Conservation (phyloP, 108 stramenopile species). For the Conticribra guillardii region DNA sequence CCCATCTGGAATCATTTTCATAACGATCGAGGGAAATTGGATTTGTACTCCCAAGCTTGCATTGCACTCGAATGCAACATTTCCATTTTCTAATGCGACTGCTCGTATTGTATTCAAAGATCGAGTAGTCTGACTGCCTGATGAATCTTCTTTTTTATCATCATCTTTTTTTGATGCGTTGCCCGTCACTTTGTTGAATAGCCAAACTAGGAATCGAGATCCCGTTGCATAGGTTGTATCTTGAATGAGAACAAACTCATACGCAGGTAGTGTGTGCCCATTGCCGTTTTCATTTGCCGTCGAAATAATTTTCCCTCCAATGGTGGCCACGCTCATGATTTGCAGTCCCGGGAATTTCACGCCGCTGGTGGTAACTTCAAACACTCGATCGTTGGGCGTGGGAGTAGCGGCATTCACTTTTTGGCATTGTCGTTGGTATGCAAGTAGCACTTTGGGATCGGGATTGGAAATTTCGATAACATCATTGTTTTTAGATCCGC, state of each 20-base stretch:
- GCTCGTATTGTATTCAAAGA: conserved; percentile 37
- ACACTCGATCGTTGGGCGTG: conserved; percentile 27
- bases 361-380: conserved; percentile 39
- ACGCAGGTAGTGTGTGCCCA: conserved; percentile 17
- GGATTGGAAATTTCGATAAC: conserved; percentile 31
- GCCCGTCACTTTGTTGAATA: conserved; percentile 42
- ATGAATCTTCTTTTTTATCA: conserved; percentile 3
- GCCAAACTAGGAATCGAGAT: conserved; percentile 37
- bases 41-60: conserved; percentile 27
- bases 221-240: conserved; percentile 39
- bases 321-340: conserved; percentile 31
- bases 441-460: conserved; percentile 20
- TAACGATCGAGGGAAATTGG: conserved; percentile 35
- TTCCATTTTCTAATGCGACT: conserved; percentile 17
- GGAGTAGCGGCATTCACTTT: conserved; percentile 23
- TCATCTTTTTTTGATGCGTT: conserved; percentile 4
- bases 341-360: conserved; percentile 44
- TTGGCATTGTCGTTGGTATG: conserved; percentile 23
- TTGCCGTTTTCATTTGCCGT: conserved; percentile 4
- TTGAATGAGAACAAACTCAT: conserved; percentile 38
- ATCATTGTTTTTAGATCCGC: conserved; percentile 43
- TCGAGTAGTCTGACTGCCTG: conserved; percentile 14
- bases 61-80: conserved; percentile 38
- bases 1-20: conserved; percentile 41
- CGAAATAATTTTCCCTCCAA: conserved; percentile 34